Conservation (phyloP, 495 filamentous ascomycete species). For the Penicillium parvum region DNA sequence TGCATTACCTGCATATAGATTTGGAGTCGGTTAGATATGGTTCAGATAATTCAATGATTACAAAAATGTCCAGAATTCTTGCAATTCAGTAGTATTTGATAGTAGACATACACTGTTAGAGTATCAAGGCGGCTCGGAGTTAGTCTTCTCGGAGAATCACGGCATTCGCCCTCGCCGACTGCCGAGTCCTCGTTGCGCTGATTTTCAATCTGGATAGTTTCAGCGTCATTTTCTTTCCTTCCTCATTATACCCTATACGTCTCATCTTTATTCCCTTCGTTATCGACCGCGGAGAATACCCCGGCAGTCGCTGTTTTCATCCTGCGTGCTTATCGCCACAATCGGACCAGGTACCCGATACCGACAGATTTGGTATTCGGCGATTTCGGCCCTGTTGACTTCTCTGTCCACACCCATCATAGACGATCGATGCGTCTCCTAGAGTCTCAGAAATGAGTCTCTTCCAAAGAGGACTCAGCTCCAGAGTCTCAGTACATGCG, state of each 20-base stretch:
- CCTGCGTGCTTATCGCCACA: slow-evolving; percentile 21
- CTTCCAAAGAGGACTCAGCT: slow-evolving; percentile 15
- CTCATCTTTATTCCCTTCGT: background rate
- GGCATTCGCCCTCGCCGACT: slow-evolving; percentile 5
- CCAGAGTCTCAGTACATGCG: slow-evolving; percentile 10
- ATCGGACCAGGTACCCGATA: slow-evolving; percentile 1
- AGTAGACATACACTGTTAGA: background rate
- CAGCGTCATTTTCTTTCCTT: background rate
- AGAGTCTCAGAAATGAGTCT: slow-evolving; percentile 17
- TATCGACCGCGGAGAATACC: slow-evolving; percentile 3
- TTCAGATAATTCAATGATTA: slow-evolving; percentile 4
- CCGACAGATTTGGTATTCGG: too few species aligned
- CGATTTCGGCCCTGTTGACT: background rate
- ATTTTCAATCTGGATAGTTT: slow-evolving; percentile 4
- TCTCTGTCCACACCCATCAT: background rate
- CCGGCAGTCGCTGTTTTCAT: slow-evolving; percentile 12
- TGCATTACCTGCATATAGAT: slow-evolving; percentile 15
- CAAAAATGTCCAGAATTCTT: too few species aligned
- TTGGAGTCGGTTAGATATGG: slow-evolving; percentile 11
- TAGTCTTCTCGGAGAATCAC: slow-evolving; percentile 6
- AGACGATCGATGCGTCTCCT: slow-evolving; percentile 2
- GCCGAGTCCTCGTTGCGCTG: slow-evolving; percentile 6
- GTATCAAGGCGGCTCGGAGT: background rate
- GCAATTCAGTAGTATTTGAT: background rate
- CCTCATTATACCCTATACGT: background rate